phyloP scores from a whole-genome alignment of 805 yeast genomes.

The Zygotorulaspora chibaensis region DNA sequence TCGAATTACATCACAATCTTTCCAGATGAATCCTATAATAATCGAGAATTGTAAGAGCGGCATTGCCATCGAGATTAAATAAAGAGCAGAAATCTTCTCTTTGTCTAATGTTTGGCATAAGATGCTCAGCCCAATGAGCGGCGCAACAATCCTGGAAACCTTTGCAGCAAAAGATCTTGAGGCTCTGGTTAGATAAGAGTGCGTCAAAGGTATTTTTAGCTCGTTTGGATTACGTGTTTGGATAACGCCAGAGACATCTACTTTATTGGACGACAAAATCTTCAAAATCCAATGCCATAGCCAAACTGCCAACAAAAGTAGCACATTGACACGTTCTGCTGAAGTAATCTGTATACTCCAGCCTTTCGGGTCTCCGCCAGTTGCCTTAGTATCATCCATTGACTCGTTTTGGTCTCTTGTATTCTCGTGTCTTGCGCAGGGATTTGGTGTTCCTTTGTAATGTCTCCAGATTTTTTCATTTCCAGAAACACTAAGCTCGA shows the following conservation, averaged over 20 bases:
- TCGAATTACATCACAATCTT: conserved; percentile 40
- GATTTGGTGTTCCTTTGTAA: no score
- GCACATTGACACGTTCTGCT: conserved; percentile 43
- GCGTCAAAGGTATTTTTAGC: conserved; percentile 25
- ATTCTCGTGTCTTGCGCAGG: neutral
- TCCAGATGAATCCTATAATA: conserved; percentile 17
- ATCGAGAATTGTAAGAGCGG: conserved; percentile 25
- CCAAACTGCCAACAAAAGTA: conserved; percentile 47
- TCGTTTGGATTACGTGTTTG: conserved; percentile 22
- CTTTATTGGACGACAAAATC: conserved; percentile 36
- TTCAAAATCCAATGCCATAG: conserved; percentile 49
- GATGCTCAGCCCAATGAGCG: conserved; percentile 14
- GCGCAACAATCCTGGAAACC: conserved; percentile 24
- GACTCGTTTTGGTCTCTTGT: neutral
- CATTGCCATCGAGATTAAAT: conserved; percentile 2
- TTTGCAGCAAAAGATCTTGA: conserved; percentile 24
- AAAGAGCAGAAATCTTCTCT: neutral
- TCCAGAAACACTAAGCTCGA: neutral
- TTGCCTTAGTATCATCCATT: conserved; percentile 5
- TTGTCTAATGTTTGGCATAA: conserved; percentile 1
- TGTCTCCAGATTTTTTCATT: neutral
- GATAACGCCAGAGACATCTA: conserved; percentile 40
- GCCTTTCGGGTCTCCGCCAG: neutral
- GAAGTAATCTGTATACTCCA: conserved; percentile 5
- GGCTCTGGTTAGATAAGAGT: conserved; percentile 39